Base-by-base conservation (phyloP, 2,329 filamentous ascomycete genomes). In the Curvularia sp. region DNA sequence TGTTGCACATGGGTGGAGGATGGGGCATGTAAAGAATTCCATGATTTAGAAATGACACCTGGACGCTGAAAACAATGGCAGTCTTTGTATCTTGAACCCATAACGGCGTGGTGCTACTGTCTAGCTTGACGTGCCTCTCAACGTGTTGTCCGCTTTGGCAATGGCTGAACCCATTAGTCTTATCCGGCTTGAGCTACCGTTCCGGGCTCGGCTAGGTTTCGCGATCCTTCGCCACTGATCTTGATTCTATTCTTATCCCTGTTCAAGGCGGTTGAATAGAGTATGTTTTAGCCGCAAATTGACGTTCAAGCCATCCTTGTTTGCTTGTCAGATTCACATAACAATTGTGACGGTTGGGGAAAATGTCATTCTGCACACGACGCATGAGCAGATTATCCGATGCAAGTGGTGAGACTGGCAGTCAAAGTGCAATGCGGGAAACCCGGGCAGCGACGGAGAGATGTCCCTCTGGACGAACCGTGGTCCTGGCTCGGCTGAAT, bases 201-300 rank as follows among this genome's bases (percentile, higher is more conserved):
- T 20, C 20, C 33, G 50, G 33, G 49, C 47, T 53, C 53, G 47
- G 42, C 39, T 60, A 50, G 46, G 48, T 57, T 55, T 48, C 55
- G 44, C 57, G 15, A 57, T 53, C 31, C 42, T 46, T 49, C 24
- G 30, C 20, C 53, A 50, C 26, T 42, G 42, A 41, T 35, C 4
- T 43, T 57, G 58, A 51, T 63, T 42, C 63, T 73, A 72, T 73
- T 73, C 65, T 69, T 58, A 60, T 66, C 49, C 20, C 33, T 38
- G 20, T 57, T 50, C 44, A 39, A 43, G 55, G 47, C 49, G 53
- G 51, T 53, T 56, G 55, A 57, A 42, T 56, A 57, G 57, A 55
- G 53, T 43, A 47, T 59, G 52, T 68, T 58, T 71, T 73, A 71
- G 47, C 70, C 70, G 69, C 60, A 73, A 55, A 71, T 69, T 73